Conservation (phyloP, 2,329 filamentous ascomycete species). For the Fusarium tricinctum region DNA sequence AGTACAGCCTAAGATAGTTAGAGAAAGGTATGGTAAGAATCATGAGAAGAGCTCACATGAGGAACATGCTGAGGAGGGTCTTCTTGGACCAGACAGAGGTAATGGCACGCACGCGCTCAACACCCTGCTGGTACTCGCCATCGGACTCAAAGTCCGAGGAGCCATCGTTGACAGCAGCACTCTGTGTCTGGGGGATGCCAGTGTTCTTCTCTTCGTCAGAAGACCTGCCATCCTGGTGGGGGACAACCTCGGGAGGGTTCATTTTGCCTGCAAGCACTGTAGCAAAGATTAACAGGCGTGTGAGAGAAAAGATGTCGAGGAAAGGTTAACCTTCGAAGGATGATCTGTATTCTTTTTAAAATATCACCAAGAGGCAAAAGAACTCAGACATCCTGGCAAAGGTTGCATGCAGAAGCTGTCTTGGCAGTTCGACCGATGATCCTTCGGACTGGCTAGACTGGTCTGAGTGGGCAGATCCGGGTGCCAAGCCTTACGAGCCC, state of each 20-base stretch:
- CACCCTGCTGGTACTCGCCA: conserved; percentile 52
- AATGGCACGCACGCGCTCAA: conserved; percentile 56
- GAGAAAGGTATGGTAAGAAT: background rate
- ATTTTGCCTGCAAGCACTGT: conserved; percentile 9
- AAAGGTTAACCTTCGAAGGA: background rate
- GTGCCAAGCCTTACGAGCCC: background rate
- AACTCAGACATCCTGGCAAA: background rate
- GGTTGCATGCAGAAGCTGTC: background rate
- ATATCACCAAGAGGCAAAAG: background rate
- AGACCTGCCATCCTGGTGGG: conserved; percentile 7
- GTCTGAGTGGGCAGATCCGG: background rate
- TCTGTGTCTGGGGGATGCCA: background rate
- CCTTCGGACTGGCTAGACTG: background rate
- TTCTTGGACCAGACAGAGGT: conserved; percentile 56
- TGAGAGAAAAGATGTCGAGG: background rate
- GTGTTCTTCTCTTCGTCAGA: conserved; percentile 16
- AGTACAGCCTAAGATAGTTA: conserved; percentile 53
- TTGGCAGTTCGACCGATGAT: background rate
- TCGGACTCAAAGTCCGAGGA: conserved; percentile 18
- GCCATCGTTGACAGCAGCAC: conserved; percentile 13
- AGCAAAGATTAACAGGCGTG: background rate
- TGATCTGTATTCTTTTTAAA: background rate
- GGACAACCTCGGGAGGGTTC: conserved; percentile 12
- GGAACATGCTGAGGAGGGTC: conserved; percentile 55
- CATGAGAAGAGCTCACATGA: conserved; percentile 51